Percentiles rank a stretch among this genome's conserved stretches.
Evolutionary conservation across 176 grass and related monocot species (phyloP).

Genomic region (Thalia dealbata): DNA sequence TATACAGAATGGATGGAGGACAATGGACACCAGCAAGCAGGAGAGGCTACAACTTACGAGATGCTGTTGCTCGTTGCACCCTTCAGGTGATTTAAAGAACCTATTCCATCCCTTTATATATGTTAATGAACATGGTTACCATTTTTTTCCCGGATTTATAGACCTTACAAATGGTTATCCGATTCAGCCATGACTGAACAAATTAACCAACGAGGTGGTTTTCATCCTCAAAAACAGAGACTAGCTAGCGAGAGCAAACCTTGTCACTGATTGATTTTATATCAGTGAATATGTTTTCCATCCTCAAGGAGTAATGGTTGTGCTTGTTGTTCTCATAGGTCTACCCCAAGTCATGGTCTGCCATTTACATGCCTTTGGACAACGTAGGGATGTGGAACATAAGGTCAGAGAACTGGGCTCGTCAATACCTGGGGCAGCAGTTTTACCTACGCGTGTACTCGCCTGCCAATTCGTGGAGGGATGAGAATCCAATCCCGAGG

Average conservation of each 20-base stretch:
- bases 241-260: not conserved
- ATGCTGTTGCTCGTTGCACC: conserved; percentile 65
- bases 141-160: too few relatives aligned
- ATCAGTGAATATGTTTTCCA: too few relatives aligned
- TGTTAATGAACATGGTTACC: too few relatives aligned
- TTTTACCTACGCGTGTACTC: conserved; percentile 86
- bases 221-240: too few relatives aligned
- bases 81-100: conserved; percentile 41
- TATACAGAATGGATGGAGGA: conserved; percentile 82
- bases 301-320: too few relatives aligned
- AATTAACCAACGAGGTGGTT: too few relatives aligned
- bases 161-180: too few relatives aligned
- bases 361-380: conserved; percentile 82
- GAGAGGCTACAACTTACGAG: conserved; percentile 64
- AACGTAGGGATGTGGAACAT: conserved; percentile 95
- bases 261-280: not conserved
- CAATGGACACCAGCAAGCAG: conserved; percentile 66
- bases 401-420: conserved; percentile 65
- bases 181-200: too few relatives aligned
- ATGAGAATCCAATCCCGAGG: conserved; percentile 74
- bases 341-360: conserved; percentile 76
- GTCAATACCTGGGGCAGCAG: conserved; percentile 85
- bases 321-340: conserved; percentile 21
- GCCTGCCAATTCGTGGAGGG: conserved; percentile 64
- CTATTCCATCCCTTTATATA: too few relatives aligned